Base-by-base conservation (phyloP, 208 protist genomes). In the Trypanosoma brucei region DNA sequence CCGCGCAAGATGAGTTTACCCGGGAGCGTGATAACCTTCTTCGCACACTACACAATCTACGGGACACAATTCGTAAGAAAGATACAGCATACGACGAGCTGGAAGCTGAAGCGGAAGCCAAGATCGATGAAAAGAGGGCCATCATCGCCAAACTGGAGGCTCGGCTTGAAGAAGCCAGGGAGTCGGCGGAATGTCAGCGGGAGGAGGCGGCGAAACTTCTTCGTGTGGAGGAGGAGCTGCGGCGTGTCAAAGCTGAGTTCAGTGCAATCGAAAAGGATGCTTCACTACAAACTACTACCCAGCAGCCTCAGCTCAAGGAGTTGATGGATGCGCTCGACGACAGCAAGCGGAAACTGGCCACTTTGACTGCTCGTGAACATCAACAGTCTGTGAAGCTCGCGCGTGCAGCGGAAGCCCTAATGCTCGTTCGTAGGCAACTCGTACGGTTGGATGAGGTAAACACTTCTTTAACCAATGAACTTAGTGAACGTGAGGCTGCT, bases 1-100 rank as follows among this genome's bases (percentile, higher is more conserved):
- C 55, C 1, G 45, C 80, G 11, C 68, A 70, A 59, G 68, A 80
- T 30, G 59, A 71, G 8, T 39, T 72, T 0, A 56, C 53, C 30
- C 70, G 68, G 55, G 87, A 93, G 59, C 75, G 75, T 36, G 87
- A 88, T 33, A 90, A 87, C 34, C 70, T 93, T 22, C 62, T 87
- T 45, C 87, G 87, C 56, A 86, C 83, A 1, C 55, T 93, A 45
- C 83, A 79, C 55, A 91, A 85, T 39, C 65, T 93, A 35, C 75
- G 81, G 9, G 76, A 73, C 5, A 72, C 86, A 55, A 69, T 93
- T 55, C 62, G 65, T 22, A 73, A 75, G 13, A 90, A 91, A 60
- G 79, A 87, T 37, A 57, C 58, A 7, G 74, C 78, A n/a, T 52
- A 86, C 34, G 70, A 78, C 8, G 72, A 61, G 51, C 55, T 93